Conservation (phyloP, 73 alveolate species). For the Stentor coeruleus region DNA sequence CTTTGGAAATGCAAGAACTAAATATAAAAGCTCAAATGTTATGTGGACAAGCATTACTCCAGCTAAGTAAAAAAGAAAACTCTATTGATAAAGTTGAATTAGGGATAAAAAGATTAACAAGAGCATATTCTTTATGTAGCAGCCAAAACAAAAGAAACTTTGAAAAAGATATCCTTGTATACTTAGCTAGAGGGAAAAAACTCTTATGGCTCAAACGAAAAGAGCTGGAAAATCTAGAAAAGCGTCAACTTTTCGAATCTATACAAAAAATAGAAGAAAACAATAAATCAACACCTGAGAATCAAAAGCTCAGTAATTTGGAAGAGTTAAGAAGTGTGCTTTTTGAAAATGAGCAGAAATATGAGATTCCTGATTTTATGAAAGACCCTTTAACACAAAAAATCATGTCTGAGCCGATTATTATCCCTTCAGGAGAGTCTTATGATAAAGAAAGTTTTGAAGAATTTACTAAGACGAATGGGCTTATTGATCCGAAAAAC, state of each 20-base stretch:
- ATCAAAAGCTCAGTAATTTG: neutral
- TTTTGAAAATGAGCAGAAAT: neutral
- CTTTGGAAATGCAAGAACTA: neutral
- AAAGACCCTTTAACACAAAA: neutral
- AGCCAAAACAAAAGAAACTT: neutral
- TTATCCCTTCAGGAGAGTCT: neutral
- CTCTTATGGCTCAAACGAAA: neutral
- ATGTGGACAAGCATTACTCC: constrained; percentile 21
- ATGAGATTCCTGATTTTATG: neutral
- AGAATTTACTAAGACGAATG: neutral
- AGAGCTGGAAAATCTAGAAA: neutral
- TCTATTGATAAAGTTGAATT: neutral
- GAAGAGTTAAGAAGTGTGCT: neutral
- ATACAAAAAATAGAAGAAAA: neutral
- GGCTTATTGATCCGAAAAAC: neutral
- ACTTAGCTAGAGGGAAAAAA: constrained; percentile 3
- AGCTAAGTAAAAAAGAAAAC: neutral
- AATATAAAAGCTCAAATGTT: constrained; percentile 7
- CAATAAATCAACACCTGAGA: neutral
- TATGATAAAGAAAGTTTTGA: neutral
- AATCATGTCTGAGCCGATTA: neutral
- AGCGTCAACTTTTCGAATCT: neutral
- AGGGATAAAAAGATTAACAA: neutral
- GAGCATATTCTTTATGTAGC: neutral
- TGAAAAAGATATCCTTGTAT: constrained; percentile 10